Evolutionary conservation across 371 early-diverging fungal genomes (phyloP).

Genomic region (Funneliformis caledonium): DNA sequence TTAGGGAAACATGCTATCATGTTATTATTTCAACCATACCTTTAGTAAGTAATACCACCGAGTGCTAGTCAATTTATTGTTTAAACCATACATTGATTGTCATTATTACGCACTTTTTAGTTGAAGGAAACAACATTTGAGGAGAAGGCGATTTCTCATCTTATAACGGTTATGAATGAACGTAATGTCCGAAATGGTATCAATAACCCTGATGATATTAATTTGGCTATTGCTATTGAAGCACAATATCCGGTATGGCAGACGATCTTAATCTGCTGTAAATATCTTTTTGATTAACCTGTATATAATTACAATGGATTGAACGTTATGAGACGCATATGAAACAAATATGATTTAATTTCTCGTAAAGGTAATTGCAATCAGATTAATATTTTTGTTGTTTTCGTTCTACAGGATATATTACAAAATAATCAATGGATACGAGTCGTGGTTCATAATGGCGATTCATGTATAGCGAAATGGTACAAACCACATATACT

Average conservation of each 20-base stretch:
- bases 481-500: neutral
- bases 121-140: constrained; percentile 18
- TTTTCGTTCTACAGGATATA: neutral
- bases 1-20: constrained; percentile 75
- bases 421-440: neutral
- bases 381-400: too few species aligned
- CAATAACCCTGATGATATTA: constrained; percentile 70
- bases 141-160: neutral
- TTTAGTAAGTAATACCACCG: neutral
- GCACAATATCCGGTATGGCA: constrained; percentile 42
- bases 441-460: neutral
- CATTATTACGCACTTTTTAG: neutral
- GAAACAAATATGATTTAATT: too few species aligned
- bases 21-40: constrained; percentile 69
- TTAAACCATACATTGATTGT: neutral
- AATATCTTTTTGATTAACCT: neutral
- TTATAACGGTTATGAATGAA: constrained; percentile 25
- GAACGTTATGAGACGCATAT: neutral
- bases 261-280: neutral
- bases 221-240: constrained; percentile 64
- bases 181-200: constrained; percentile 52
- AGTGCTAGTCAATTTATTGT: too few species aligned
- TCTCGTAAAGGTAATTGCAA: too few species aligned
- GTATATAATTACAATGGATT: neutral
- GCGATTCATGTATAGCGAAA: neutral